phyloP scores from a whole-genome alignment of 345 rosid genomes.

The Corchorus capsularis region DNA sequence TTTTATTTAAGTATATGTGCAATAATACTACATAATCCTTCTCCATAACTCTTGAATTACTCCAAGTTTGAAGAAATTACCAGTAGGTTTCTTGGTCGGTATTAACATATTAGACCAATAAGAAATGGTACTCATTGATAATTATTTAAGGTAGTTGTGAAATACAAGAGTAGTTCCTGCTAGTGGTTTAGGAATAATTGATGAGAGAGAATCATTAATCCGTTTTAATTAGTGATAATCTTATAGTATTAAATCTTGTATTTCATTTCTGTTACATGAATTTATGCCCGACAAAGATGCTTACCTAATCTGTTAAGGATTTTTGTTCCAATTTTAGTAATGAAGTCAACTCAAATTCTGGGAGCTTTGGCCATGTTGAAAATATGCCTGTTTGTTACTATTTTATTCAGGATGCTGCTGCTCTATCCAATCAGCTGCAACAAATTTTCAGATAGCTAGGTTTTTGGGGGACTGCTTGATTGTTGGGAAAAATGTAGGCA shows the following conservation, averaged over 20 bases:
- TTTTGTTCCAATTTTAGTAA: neutral
- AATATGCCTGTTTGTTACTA: too few relatives aligned
- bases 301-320: neutral
- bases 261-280: too few relatives aligned
- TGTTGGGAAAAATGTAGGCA: neutral
- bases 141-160: neutral
- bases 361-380: neutral
- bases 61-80: neutral
- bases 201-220: neutral
- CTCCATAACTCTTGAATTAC: conserved; percentile 9
- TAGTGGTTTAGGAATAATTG: neutral
- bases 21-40: neutral
- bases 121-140: neutral
- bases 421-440: too few relatives aligned
- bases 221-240: too few relatives aligned
- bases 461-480: neutral
- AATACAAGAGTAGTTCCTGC: neutral
- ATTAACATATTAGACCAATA: neutral
- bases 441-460: too few relatives aligned
- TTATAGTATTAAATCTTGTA: too few relatives aligned
- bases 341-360: neutral
- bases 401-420: too few relatives aligned
- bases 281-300: neutral
- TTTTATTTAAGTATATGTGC: neutral
- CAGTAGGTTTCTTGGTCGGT: neutral